A percentile compares a stretch with the other conserved stretches of the same genome.
Evolutionary conservation across 441 rosid species (phyloP).

Genomic region (Macaranga tanarius): DNA sequence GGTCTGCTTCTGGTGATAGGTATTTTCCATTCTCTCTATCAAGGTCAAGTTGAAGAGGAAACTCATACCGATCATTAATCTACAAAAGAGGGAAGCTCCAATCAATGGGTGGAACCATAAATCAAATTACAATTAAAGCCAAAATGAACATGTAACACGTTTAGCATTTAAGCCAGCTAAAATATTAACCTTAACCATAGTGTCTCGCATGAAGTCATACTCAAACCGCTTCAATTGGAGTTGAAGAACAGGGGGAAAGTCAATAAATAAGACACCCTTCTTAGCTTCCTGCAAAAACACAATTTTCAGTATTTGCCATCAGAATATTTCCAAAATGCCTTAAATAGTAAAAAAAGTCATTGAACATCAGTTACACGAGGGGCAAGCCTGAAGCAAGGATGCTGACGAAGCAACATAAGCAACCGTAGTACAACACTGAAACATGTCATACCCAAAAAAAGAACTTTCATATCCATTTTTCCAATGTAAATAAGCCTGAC

Average conservation of each 20-base stretch:
- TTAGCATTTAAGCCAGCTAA: constrained; percentile 13
- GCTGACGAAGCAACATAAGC: not conserved
- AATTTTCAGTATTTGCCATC: constrained; percentile 8
- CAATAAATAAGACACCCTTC: constrained; percentile 88
- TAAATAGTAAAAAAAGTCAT: not conserved
- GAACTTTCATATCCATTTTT: not conserved
- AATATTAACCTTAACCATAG: constrained; percentile 87
- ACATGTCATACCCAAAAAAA: not conserved
- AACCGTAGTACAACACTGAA: not conserved
- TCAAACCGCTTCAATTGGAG: constrained; percentile 95
- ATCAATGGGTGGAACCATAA: not conserved
- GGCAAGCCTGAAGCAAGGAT: not conserved
- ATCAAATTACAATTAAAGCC: not conserved
- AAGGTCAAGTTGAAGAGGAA: constrained; percentile 92
- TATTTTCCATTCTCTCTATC: constrained; percentile 81
- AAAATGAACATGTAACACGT: constrained; percentile 3
- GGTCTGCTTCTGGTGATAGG: constrained; percentile 85
- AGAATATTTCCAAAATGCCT: not conserved
- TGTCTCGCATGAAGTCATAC: constrained; percentile 86
- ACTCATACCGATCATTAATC: constrained; percentile 94
- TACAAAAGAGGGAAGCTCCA: constrained; percentile 25
- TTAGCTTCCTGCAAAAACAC: constrained; percentile 74
- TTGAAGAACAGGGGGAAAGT: constrained; percentile 97
- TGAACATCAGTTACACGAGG: not conserved
- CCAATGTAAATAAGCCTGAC: not conserved